phyloP scores from a whole-genome alignment of 1,139 yeast genomes.

The Pichia sp. region DNA sequence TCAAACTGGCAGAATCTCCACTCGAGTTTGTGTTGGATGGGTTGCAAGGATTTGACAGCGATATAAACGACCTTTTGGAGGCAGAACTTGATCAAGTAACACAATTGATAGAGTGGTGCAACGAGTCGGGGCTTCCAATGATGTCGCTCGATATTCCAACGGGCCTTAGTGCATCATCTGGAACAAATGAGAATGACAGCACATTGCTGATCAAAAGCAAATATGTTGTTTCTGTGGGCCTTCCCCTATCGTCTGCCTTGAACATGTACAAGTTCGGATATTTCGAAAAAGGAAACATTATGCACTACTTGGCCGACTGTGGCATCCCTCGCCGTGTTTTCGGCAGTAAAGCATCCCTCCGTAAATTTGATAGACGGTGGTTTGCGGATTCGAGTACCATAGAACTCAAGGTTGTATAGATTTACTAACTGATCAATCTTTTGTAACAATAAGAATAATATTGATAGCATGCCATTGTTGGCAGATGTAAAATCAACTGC shows the following conservation, averaged over 20 bases:
- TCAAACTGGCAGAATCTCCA: slow-evolving; percentile 58
- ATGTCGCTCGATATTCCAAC: slow-evolving; percentile 79
- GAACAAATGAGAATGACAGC: slow-evolving; percentile 38
- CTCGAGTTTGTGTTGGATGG: slow-evolving; percentile 78
- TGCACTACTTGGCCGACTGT: slow-evolving; percentile 64
- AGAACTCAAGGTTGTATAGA: slow-evolving; percentile 22
- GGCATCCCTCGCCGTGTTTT: slow-evolving; percentile 54
- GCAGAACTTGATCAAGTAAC: slow-evolving; percentile 46
- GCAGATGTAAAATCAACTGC: background rate
- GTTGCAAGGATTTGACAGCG: slow-evolving; percentile 76
- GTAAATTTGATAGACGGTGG: slow-evolving; percentile 44
- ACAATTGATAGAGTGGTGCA: slow-evolving; percentile 65
- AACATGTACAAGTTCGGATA: slow-evolving; percentile 51
- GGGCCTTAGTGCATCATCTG: slow-evolving; percentile 84
- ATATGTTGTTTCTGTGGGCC: slow-evolving; percentile 67
- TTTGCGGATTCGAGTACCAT: slow-evolving; percentile 35
- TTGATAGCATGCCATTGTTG: background rate
- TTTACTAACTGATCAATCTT: background rate
- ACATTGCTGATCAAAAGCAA: slow-evolving; percentile 35
- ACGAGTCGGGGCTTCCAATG: slow-evolving; percentile 46
- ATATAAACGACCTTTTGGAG: slow-evolving; percentile 44
- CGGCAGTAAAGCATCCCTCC: slow-evolving; percentile 37
- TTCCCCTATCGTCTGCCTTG: slow-evolving; percentile 65
- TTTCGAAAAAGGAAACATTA: slow-evolving; percentile 40
- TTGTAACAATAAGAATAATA: background rate